Conservation (phyloP, 2,329 filamentous ascomycete genomes). For the Epichloe amarillans region DNA sequence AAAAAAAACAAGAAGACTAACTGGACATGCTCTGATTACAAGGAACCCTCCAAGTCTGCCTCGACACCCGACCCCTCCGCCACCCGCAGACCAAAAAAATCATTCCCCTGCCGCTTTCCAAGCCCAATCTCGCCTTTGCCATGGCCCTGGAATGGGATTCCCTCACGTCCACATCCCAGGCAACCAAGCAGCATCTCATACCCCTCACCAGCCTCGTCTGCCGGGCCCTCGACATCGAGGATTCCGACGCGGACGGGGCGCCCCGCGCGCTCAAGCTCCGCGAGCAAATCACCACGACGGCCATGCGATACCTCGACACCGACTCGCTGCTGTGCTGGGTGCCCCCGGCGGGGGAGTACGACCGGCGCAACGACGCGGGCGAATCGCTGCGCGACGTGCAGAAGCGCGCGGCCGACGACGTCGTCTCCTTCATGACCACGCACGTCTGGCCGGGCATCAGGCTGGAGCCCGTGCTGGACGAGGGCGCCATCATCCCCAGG, state of each 20-base stretch:
- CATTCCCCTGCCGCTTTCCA: constrained; percentile 58
- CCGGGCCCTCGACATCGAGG: constrained; percentile 67
- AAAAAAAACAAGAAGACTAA: neutral
- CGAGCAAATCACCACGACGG: constrained; percentile 47
- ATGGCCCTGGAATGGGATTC: constrained; percentile 91
- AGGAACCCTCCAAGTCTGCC: constrained; percentile 47
- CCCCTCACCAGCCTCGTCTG: constrained; percentile 78
- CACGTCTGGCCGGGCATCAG: constrained; percentile 74
- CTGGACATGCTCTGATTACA: constrained; percentile 8
- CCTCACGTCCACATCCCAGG: constrained; percentile 70
- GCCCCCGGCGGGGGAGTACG: constrained; percentile 36
- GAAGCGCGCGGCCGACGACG: constrained; percentile 51
- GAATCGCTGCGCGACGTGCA: constrained; percentile 61
- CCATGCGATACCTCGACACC: constrained; percentile 81
- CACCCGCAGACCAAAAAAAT: constrained; percentile 61
- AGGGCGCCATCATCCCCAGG: constrained; percentile 61
- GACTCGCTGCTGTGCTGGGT: constrained; percentile 90
- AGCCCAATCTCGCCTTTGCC: constrained; percentile 69
- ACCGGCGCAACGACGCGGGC: constrained; percentile 31
- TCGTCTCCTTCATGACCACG: constrained; percentile 57
- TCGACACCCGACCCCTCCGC: constrained; percentile 69
- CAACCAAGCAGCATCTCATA: constrained; percentile 74
- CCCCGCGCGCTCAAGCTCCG: constrained; percentile 39
- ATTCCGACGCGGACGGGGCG: constrained; percentile 39
- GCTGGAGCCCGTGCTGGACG: constrained; percentile 68